Conservation (phyloP, 140 eudicot species). For the Erigeron philadelphicus region DNA sequence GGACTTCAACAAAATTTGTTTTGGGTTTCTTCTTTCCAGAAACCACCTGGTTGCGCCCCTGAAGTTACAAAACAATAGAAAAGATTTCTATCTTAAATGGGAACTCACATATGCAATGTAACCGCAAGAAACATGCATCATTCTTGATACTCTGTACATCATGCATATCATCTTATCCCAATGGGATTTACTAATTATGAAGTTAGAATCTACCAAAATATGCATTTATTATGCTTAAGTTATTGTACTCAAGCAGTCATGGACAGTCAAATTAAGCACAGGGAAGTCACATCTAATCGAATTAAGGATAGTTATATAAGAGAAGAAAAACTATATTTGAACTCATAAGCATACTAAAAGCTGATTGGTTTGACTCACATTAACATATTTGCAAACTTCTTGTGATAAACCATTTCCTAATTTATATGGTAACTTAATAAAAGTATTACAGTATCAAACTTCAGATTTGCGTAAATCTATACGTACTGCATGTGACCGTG, state of each 20-base stretch:
- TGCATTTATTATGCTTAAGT: neutral
- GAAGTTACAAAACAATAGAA: conserved; percentile 19
- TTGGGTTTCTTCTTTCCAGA: conserved; percentile 80
- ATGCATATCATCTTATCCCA: too few species aligned
- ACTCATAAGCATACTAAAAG: conserved; percentile 5
- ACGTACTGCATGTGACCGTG: conserved; percentile 45
- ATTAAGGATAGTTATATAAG: neutral
- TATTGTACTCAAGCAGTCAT: conserved; percentile 19
- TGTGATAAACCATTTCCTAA: neutral
- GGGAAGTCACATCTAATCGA: neutral
- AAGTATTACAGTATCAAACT: neutral
- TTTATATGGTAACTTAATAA: neutral
- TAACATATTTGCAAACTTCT: conserved; percentile 5
- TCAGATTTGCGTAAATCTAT: conserved; percentile 16
- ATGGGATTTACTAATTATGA: too few species aligned
- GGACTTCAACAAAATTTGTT: conserved; percentile 92
- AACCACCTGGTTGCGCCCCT: conserved; percentile 49
- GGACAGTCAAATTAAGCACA: conserved; percentile 1
- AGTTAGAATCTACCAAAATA: too few species aligned
- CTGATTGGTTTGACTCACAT: neutral
- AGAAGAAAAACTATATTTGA: conserved; percentile 13
- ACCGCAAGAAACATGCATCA: conserved; percentile 14
- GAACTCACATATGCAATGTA: conserved; percentile 5
- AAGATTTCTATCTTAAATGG: neutral
- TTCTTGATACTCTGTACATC: neutral